Conservation (phyloP, 2,329 filamentous ascomycete genomes). For the Sporothrix schenckii region DNA sequence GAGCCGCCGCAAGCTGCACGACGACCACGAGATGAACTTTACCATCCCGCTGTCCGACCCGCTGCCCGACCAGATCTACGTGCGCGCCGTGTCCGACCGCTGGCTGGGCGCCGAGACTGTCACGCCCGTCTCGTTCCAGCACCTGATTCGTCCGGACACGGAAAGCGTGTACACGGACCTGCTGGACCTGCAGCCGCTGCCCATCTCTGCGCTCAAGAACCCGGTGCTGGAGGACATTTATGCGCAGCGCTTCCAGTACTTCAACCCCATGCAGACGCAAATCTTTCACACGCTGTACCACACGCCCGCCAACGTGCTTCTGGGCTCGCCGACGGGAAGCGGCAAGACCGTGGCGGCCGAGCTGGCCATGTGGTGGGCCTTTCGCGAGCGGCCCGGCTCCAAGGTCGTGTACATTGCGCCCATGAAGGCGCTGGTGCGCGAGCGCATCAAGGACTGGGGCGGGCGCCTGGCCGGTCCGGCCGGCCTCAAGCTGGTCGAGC, state of each 20-base stretch:
- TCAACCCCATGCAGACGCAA: slow-evolving; percentile 99
- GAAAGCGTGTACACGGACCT: slow-evolving; percentile 97
- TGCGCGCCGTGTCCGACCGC: slow-evolving; percentile 88
- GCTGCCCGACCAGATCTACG: slow-evolving; percentile 92
- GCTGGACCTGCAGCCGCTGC: slow-evolving; percentile 85
- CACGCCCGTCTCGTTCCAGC: slow-evolving; percentile 93
- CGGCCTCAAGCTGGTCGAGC: slow-evolving; percentile 86
- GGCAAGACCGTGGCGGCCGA: slow-evolving; percentile 97
- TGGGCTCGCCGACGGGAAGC: slow-evolving; percentile 94
- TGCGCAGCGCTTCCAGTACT: slow-evolving; percentile 84
- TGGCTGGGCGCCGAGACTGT: slow-evolving; percentile 98
- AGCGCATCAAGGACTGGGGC: slow-evolving; percentile 95
- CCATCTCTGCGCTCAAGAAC: slow-evolving; percentile 85
- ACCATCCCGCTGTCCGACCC: slow-evolving; percentile 95
- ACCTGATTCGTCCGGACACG: slow-evolving; percentile 94
- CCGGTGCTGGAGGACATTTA: slow-evolving; percentile 86
- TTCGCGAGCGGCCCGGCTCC: slow-evolving; percentile 87
- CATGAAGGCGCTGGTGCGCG: slow-evolving; percentile 97
- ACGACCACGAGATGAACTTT: slow-evolving; percentile 97
- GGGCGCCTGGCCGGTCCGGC: slow-evolving; percentile 77
- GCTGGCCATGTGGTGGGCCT: slow-evolving; percentile 99
- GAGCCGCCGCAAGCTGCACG: slow-evolving; percentile 83
- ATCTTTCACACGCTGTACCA: slow-evolving; percentile 97
- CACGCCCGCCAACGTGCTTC: slow-evolving; percentile 84
- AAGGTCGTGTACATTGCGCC: slow-evolving; percentile 99